Evolutionary conservation across 306 rosid species (phyloP), one percentile per base, ranked within the genome.

Genomic region (Aeschynomene evenia): DNA sequence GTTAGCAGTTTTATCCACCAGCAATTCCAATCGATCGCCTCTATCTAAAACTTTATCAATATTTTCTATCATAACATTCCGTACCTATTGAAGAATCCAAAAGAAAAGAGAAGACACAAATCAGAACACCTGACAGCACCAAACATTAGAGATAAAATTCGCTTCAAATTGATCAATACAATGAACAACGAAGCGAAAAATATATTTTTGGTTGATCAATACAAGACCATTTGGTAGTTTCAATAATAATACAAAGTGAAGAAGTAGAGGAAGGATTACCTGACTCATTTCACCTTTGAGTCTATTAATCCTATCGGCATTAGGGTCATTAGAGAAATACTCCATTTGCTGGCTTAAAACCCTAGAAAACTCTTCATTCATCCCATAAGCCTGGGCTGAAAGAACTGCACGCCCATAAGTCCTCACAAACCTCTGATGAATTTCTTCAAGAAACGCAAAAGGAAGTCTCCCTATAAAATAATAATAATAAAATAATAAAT

Each of bases 251-350:
- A 37, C 3, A 14, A 37, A 1, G n/a, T 2, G 43, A 37, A 37
- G 13, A 37, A 37, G 14, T 37, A 14, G n/a, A 7, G 43, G 43
- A 1, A 34, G n/a, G 4, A 42, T 42, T 42, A 95, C 99, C 99
- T 95, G 99, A 66, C 88, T 83, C 99, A 95, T 95, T 91, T 95
- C 99, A 57, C 99, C 99, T 83, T 85, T 91, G 49, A 95, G 82
- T 13, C 99, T 87, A 71, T 91, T 91, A 63, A 95, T 91, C 84
- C 90, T 83, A 79, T 95, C 97, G 3, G 99, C 97, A 73, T 91
- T 95, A n/a, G 99, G 99, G 69, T 95, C 99, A 67, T 31, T 91
- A 7, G 99, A 87, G 73, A 84, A 95, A 75, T 89, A 45, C 6
- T 45, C 51, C 51, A 45, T 45, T 45, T 45, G 51, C 51, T 45